phyloP scores from a whole-genome alignment of 139 green algal species.

The Chlorella ohadii region DNA sequence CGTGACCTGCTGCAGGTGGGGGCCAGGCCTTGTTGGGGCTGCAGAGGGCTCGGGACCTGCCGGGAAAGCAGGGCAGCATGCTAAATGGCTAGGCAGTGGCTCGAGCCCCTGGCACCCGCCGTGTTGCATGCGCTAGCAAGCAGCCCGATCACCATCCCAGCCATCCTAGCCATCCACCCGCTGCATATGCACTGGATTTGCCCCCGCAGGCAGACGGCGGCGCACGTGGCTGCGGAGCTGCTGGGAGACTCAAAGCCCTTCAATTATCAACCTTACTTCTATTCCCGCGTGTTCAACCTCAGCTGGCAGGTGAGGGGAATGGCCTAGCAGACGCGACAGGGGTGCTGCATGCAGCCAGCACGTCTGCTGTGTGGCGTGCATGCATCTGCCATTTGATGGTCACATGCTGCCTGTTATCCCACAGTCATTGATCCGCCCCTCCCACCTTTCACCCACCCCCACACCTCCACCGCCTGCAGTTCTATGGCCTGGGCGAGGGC shows the following conservation, averaged over 20 bases:
- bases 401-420: too few relatives aligned
- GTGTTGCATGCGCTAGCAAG: too few relatives aligned
- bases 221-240: constrained; percentile 40
- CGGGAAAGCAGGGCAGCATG: too few relatives aligned
- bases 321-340: too few relatives aligned
- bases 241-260: constrained; percentile 60
- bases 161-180: too few relatives aligned
- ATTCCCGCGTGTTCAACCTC: constrained; percentile 89
- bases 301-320: constrained; percentile 70
- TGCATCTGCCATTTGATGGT: too few relatives aligned
- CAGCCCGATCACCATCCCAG: too few relatives aligned
- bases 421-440: not conserved
- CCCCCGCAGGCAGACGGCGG: constrained; percentile 24
- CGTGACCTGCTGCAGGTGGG: constrained; percentile 67
- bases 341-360: too few relatives aligned
- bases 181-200: too few relatives aligned
- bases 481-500: constrained; percentile 69
- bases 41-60: too few relatives aligned
- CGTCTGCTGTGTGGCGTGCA: not conserved
- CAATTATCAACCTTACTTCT: constrained; percentile 97
- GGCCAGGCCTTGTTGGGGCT: not conserved
- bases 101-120: too few relatives aligned
- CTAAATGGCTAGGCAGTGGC: too few relatives aligned
- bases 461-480: constrained; percentile 52
- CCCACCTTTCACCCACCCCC: not conserved